Evolutionary conservation across 345 rosid genomes (phyloP).

Genomic region (Lenwebbia sp.): DNA sequence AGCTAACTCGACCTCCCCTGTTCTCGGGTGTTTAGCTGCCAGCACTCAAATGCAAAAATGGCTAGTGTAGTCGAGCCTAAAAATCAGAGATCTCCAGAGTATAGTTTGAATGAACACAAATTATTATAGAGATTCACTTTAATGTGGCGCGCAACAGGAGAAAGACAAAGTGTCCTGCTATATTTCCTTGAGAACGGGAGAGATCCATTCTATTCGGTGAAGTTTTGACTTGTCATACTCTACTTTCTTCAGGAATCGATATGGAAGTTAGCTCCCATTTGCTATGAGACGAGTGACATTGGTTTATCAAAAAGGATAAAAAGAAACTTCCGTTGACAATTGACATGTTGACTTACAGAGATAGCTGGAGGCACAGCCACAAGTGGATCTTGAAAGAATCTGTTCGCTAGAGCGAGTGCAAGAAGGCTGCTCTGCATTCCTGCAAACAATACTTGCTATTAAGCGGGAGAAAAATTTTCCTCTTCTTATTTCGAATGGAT

Average conservation of each 20-base stretch:
- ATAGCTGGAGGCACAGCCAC: conserved; percentile 92
- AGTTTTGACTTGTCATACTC: neutral
- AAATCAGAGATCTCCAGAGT: neutral
- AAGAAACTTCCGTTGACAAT: neutral
- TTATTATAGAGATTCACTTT: neutral
- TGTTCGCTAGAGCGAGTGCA: conserved; percentile 87
- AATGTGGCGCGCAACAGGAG: neutral
- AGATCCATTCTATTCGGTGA: too few relatives aligned
- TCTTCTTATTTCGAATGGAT: neutral
- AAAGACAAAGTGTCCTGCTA: too few relatives aligned
- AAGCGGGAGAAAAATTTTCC: neutral
- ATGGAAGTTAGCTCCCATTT: neutral
- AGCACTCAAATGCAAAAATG: neutral
- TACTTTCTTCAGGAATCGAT: neutral
- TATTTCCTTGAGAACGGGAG: too few relatives aligned
- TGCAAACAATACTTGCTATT: conserved; percentile 4
- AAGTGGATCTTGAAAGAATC: conserved; percentile 85
- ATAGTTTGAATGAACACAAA: neutral
- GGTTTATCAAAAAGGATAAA: neutral
- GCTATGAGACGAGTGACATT: neutral
- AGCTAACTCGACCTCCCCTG: neutral
- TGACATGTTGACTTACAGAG: conserved; percentile 39
- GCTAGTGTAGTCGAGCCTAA: neutral
- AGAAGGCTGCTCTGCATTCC: conserved; percentile 99
- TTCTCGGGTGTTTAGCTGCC: neutral